Conservation (phyloP, 208 protist genomes). For the Crithidia sp. region DNA sequence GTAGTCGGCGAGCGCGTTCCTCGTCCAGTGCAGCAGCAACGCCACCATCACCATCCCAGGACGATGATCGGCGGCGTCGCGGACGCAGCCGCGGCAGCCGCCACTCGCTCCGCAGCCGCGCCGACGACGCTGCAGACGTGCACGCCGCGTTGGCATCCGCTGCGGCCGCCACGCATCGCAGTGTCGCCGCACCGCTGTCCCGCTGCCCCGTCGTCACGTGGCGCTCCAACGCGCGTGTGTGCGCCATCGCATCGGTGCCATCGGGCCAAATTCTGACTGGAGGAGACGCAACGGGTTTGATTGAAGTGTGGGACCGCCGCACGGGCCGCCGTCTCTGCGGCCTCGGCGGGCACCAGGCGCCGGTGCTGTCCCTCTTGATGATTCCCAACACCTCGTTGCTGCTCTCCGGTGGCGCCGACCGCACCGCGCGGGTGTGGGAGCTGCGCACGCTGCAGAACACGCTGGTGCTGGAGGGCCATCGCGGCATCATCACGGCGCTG, state of each 20-base stretch:
- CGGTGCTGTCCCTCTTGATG: slow-evolving; percentile 37
- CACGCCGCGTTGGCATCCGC: no score
- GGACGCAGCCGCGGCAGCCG: not conserved
- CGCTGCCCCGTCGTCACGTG: slow-evolving; percentile 47
- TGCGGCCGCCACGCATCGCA: not conserved
- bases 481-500: slow-evolving; percentile 34
- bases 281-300: slow-evolving; percentile 38
- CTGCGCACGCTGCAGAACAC: slow-evolving; percentile 47
- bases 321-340: slow-evolving; percentile 36
- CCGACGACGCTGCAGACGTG: no score
- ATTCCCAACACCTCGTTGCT: slow-evolving; percentile 30
- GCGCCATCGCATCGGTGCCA: slow-evolving; percentile 26
- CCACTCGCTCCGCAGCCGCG: no score
- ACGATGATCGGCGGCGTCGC: not conserved
- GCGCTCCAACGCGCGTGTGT: slow-evolving; percentile 36
- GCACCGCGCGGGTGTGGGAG: slow-evolving; percentile 50
- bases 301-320: slow-evolving; percentile 56
- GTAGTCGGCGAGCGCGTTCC: no score
- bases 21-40: not conserved
- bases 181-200: slow-evolving; percentile 2
- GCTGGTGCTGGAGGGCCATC: slow-evolving; percentile 46
- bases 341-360: slow-evolving; percentile 40
- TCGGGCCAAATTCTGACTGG: slow-evolving; percentile 49
- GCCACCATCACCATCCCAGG: not conserved
- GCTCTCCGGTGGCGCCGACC: slow-evolving; percentile 45